Conservation (phyloP, 164 flowering plant genomes). For the Paratinospora sagittata region DNA sequence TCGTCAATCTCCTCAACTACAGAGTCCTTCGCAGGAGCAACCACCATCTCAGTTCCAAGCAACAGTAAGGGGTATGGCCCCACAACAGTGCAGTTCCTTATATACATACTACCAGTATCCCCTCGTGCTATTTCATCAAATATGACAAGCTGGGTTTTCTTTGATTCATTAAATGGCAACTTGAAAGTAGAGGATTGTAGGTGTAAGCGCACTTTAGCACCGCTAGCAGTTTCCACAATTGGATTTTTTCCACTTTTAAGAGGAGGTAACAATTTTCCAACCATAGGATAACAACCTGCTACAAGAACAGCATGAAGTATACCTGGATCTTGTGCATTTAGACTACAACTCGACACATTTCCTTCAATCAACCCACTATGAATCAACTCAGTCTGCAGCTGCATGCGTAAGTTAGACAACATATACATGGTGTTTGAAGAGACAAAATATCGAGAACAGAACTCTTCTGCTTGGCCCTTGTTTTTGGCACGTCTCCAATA, state of each 20-base stretch:
- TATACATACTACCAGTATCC: conserved; percentile 46
- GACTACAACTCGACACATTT: conserved; percentile 52
- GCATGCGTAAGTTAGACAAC: conserved; percentile 66
- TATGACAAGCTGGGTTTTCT: conserved; percentile 35
- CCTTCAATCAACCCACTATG: conserved; percentile 56
- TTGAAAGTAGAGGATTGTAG: conserved; percentile 45
- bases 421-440: conserved; percentile 66
- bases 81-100: conserved; percentile 57
- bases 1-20: conserved; percentile 36
- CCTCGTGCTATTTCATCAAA: conserved; percentile 88
- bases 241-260: conserved; percentile 23
- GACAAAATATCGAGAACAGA: conserved; percentile 69
- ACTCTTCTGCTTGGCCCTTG: conserved; percentile 48
- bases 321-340: conserved; percentile 75
- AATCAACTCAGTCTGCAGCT: conserved; percentile 59
- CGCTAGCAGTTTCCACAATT: conserved; percentile 55
- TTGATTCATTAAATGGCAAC: conserved; percentile 24
- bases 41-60: conserved; percentile 75
- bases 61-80: conserved; percentile 77
- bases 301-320: conserved; percentile 80
- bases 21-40: conserved; percentile 46
- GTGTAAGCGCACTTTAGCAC: conserved; percentile 64
- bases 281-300: conserved; percentile 89
- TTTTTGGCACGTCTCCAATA: conserved; percentile 76
- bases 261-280: conserved; percentile 57